A percentile compares a stretch with the other conserved stretches of the same genome.
Conservation (phyloP, 2,329 filamentous ascomycete genomes). For the Diaporthe destruens region DNA sequence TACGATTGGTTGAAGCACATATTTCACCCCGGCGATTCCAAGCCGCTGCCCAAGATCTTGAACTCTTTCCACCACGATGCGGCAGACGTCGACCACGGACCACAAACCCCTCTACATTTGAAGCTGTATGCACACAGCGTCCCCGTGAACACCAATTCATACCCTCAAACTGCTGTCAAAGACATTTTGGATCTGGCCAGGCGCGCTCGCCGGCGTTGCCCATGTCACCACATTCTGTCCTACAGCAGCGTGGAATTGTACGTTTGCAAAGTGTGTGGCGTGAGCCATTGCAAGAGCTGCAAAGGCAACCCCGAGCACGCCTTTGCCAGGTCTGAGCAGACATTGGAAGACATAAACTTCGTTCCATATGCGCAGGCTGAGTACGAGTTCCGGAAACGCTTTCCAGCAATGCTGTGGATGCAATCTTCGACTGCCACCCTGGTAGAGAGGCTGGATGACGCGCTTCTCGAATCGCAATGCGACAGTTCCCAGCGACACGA, state of each 20-base stretch:
- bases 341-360: constrained; percentile 24
- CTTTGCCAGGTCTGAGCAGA: constrained; percentile 40
- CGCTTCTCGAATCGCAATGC: constrained; percentile 4
- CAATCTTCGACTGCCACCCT: neutral
- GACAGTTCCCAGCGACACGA: neutral
- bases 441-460: neutral
- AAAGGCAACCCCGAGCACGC: constrained; percentile 55
- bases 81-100: neutral
- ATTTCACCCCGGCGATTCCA: neutral
- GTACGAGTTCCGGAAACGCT: constrained; percentile 26
- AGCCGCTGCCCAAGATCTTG: neutral
- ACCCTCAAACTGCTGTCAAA: constrained; percentile 27
- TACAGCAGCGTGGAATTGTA: constrained; percentile 41
- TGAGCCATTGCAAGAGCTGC: constrained; percentile 55
- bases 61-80: constrained; percentile 9
- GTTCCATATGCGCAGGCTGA: constrained; percentile 33
- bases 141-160: constrained; percentile 19
- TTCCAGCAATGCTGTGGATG: constrained; percentile 38
- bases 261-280: constrained; percentile 51
- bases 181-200: constrained; percentile 40
- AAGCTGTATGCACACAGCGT: constrained; percentile 30
- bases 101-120: constrained; percentile 11
- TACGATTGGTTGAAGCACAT: constrained; percentile 20
- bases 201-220: constrained; percentile 51
- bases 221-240: constrained; percentile 49